Evolutionary conservation across 2,329 filamentous ascomycete species (phyloP).

Genomic region (Exophiala spinifera): DNA sequence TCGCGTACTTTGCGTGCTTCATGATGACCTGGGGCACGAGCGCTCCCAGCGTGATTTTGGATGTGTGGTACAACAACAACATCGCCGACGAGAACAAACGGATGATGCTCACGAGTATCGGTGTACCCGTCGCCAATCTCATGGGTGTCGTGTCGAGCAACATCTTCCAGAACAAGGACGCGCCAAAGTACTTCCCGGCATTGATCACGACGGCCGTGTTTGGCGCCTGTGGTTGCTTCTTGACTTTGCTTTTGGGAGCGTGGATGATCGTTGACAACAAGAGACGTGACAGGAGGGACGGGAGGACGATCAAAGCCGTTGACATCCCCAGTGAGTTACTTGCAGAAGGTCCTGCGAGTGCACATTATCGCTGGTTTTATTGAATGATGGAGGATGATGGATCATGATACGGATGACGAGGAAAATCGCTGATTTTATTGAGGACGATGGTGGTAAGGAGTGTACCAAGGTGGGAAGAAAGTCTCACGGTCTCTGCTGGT

Average conservation of each 20-base stretch:
- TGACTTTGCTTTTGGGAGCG: constrained; percentile 55
- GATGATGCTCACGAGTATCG: constrained; percentile 66
- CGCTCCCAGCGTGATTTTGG: constrained; percentile 68
- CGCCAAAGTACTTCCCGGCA: constrained; percentile 65
- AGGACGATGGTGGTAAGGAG: too few species aligned
- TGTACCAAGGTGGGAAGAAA: too few species aligned
- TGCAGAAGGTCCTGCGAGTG: constrained; percentile 29
- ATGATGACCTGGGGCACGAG: constrained; percentile 82
- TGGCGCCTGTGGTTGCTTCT: constrained; percentile 57
- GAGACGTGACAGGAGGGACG: constrained; percentile 56
- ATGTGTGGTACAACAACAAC: constrained; percentile 79
- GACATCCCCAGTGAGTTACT: constrained; percentile 58
- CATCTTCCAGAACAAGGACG: constrained; percentile 63
- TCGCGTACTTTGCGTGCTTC: constrained; percentile 73
- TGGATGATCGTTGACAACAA: constrained; percentile 67
- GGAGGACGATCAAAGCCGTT: constrained; percentile 53
- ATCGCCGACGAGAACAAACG: constrained; percentile 72
- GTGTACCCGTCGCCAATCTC: constrained; percentile 71
- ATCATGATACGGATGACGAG: too few species aligned
- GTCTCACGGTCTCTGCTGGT: too few species aligned
- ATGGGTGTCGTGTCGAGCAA: constrained; percentile 70
- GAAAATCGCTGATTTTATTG: too few species aligned
- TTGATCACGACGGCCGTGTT: constrained; percentile 63
- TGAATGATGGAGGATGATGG: too few species aligned
- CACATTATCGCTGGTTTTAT: constrained; percentile 16